A percentile compares a stretch with the other conserved stretches of the same genome.
phyloP scores from a whole-genome alignment of 805 yeast species.

The Saturnispora galanensis region DNA sequence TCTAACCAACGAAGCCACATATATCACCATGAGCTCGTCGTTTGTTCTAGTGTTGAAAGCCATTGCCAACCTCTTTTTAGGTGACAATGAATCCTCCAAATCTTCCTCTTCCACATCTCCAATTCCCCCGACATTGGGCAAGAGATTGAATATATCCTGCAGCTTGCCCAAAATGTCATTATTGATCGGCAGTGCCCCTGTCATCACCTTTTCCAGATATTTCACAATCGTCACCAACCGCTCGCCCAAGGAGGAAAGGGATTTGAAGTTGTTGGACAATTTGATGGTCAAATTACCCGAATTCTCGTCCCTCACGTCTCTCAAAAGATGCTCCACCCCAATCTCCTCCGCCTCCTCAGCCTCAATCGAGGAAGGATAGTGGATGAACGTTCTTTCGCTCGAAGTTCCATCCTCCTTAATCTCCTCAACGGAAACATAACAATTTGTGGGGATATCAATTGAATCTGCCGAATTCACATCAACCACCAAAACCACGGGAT shows the following conservation, averaged over 20 bases:
- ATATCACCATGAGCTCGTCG: conserved; percentile 91
- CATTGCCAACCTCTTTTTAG: conserved; percentile 35
- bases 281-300: conserved; percentile 84
- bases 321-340: conserved; percentile 91
- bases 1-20: conserved; percentile 80
- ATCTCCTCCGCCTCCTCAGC: conserved; percentile 99
- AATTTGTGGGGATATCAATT: conserved; percentile 93
- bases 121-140: conserved; percentile 61
- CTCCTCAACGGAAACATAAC: conserved; percentile 89
- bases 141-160: conserved; percentile 87
- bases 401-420: conserved; percentile 92
- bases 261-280: conserved; percentile 81
- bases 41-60: conserved; percentile 91
- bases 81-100: conserved; percentile 12
- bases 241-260: conserved; percentile 75
- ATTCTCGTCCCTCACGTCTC: conserved; percentile 94
- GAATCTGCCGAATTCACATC: conserved; percentile 72
- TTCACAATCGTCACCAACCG: conserved; percentile 67
- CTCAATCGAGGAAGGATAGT: conserved; percentile 82
- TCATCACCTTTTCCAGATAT: conserved; percentile 67
- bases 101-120: conserved; percentile 9
- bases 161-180: conserved; percentile 84
- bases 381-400: conserved; percentile 86
- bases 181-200: conserved; percentile 71
- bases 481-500: conserved; percentile 80